phyloP scores from a whole-genome alignment of 2,329 filamentous ascomycete genomes.

The Talaromyces rugulosus region DNA sequence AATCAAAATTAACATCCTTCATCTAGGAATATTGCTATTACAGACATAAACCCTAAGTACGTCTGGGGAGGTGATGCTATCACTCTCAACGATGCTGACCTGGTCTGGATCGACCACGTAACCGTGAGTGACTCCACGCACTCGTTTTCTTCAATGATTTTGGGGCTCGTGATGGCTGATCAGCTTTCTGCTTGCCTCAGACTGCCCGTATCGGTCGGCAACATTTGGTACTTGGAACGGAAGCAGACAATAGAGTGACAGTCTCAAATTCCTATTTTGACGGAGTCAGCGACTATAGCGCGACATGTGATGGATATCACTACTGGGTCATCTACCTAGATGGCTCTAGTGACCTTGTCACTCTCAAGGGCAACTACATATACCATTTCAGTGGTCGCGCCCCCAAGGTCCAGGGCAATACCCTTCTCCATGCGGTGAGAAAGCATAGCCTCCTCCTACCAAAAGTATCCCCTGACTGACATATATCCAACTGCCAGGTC shows the following conservation, averaged over 20 bases:
- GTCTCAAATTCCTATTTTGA: constrained; percentile 60
- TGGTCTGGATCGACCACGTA: constrained; percentile 51
- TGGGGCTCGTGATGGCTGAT: not conserved
- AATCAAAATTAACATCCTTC: not conserved
- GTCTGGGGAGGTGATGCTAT: constrained; percentile 60
- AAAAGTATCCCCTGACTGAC: not conserved
- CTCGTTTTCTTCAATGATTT: not conserved
- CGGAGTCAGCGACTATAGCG: constrained; percentile 51
- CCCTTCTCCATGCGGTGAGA: constrained; percentile 51
- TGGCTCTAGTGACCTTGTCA: constrained; percentile 54
- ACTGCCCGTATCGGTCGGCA: constrained; percentile 57
- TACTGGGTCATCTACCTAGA: constrained; percentile 59
- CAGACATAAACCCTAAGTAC: constrained; percentile 54
- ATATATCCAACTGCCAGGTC: not conserved
- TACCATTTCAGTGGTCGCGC: constrained; percentile 55
- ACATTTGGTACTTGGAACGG: constrained; percentile 56
- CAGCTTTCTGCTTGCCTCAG: constrained; percentile 20
- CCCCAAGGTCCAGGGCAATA: constrained; percentile 54
- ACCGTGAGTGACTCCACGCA: constrained; percentile 22
- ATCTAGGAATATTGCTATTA: constrained; percentile 48
- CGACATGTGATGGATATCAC: constrained; percentile 56
- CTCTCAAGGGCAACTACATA: constrained; percentile 59
- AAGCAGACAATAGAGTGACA: constrained; percentile 52
- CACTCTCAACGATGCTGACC: constrained; percentile 44
- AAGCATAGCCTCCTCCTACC: not conserved